Evolutionary conservation across 208 protist genomes (phyloP).

Genomic region (Leishmania amazonensis): DNA sequence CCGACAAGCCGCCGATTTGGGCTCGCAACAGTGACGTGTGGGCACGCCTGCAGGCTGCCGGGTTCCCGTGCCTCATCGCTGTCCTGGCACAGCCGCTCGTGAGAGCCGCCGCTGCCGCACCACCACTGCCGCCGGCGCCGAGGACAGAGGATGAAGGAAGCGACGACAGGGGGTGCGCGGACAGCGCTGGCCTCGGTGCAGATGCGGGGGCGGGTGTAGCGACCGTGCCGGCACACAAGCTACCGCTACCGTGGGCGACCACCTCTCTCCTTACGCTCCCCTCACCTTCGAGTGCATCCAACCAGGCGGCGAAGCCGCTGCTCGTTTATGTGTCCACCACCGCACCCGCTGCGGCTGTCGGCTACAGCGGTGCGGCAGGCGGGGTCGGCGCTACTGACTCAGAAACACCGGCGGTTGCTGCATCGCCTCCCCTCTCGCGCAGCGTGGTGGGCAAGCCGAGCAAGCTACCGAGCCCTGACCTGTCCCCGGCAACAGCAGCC

Average conservation of each 20-base stretch:
- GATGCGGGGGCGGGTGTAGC: not conserved
- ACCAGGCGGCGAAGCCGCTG: slow-evolving; percentile 1
- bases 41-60: not conserved
- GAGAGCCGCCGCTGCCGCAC: not conserved
- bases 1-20: not conserved
- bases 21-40: not conserved
- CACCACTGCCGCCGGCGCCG: not conserved
- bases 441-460: not conserved
- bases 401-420: not conserved
- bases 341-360: not conserved
- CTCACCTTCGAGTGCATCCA: not conserved
- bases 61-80: slow-evolving; percentile 21
- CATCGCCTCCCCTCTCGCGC: not conserved
- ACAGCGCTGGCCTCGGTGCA: not conserved
- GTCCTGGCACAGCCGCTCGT: slow-evolving; percentile 5
- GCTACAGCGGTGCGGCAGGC: not conserved
- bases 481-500: not conserved
- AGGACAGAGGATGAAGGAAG: not conserved
- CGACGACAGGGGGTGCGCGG: not conserved
- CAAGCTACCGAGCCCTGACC: not conserved
- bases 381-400: not conserved
- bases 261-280: not conserved
- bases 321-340: not conserved
- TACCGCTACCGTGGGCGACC: not conserved
- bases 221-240: not conserved